Conservation (phyloP, 179 eudicot species). For the Gypsophila paniculata region DNA sequence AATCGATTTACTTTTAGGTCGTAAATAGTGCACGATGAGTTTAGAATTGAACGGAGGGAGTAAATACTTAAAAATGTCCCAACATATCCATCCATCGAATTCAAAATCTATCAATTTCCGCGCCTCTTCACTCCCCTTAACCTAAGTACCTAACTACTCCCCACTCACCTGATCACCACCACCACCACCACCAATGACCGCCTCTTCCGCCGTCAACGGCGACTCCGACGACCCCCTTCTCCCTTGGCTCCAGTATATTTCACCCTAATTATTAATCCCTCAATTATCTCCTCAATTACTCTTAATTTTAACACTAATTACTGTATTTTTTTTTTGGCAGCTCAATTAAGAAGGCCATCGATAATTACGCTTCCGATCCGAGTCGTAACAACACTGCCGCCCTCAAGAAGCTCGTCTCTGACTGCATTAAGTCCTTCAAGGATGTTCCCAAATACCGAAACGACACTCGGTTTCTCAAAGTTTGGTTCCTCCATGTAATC, state of each 20-base stretch:
- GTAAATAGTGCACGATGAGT: too few species aligned
- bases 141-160: background rate
- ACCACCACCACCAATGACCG: background rate
- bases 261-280: background rate
- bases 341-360: constrained; percentile 43
- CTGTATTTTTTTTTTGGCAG: constrained; percentile 29
- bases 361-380: constrained; percentile 26
- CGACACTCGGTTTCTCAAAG: constrained; percentile 77
- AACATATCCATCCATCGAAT: too few species aligned
- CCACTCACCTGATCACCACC: background rate
- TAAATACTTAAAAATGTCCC: too few species aligned
- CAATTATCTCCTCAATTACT: background rate
- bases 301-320: background rate
- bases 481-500: constrained; percentile 86
- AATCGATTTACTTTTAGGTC: too few species aligned
- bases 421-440: constrained; percentile 62
- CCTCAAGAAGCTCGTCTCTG: constrained; percentile 38
- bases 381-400: constrained; percentile 17
- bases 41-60: too few species aligned
- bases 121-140: background rate
- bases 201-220: constrained; percentile 3
- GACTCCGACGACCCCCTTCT: constrained; percentile 21
- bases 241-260: constrained; percentile 22
- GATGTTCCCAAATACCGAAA: constrained; percentile 42
- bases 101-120: background rate